phyloP scores from a whole-genome alignment of 2,329 filamentous ascomycete genomes.

The Parascedosporium putredinis region DNA sequence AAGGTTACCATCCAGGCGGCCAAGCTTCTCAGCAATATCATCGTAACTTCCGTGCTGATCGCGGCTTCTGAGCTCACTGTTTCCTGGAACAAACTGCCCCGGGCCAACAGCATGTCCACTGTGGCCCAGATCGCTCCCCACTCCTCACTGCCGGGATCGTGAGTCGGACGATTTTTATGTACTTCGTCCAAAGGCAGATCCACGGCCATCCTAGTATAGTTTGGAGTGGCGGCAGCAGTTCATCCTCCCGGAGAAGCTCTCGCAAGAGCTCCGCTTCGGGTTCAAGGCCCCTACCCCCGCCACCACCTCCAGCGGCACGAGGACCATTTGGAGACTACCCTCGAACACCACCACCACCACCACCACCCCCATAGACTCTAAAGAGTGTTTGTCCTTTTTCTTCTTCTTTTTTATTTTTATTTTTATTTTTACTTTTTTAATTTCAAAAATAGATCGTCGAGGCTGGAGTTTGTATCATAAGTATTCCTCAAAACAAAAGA shows the following conservation, averaged over 20 bases:
- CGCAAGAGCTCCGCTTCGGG: not conserved
- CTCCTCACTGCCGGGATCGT: conserved; percentile 20
- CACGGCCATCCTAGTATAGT: not conserved
- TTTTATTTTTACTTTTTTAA: too few species aligned
- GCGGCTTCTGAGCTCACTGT: conserved; percentile 23
- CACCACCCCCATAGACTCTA: not conserved
- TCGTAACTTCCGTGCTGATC: conserved; percentile 12
- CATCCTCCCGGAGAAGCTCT: not conserved
- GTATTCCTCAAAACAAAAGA: too few species aligned
- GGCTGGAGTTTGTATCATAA: too few species aligned
- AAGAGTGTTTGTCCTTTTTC: too few species aligned
- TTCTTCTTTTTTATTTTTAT: too few species aligned
- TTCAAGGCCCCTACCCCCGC: not conserved
- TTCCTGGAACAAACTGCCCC: conserved; percentile 21
- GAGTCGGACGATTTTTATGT: conserved; percentile 15
- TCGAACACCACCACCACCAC: not conserved
- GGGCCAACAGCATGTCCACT: conserved; percentile 16
- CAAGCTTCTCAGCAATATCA: conserved; percentile 18
- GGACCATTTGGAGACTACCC: not conserved
- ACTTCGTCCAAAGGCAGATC: not conserved
- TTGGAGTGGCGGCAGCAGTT: not conserved
- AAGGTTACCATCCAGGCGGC: conserved; percentile 16
- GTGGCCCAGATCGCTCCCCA: conserved; percentile 22
- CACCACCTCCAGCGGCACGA: not conserved
- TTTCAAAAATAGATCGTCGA: too few species aligned